Percentiles rank a stretch among this genome's conserved stretches.
Evolutionary conservation across 768 basidiomycete species (phyloP).

Genomic region (Ramaria rubella): DNA sequence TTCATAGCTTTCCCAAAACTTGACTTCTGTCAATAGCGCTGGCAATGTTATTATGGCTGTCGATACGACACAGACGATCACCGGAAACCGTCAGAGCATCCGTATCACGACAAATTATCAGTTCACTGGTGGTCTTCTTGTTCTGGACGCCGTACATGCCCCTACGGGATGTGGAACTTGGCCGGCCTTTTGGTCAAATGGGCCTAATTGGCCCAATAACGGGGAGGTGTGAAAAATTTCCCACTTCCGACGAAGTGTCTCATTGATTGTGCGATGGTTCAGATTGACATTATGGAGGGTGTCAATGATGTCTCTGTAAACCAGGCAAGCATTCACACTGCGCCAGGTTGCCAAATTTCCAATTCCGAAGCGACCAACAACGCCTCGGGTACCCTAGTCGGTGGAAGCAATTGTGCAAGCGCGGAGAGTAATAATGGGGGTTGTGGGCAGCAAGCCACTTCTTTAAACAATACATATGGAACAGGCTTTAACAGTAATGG

Average conservation of each 20-base stretch:
- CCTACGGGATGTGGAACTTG: constrained; percentile 85
- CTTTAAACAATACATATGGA: constrained; percentile 52
- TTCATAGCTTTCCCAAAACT: constrained; percentile 44
- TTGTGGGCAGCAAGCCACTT: constrained; percentile 63
- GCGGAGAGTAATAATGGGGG: constrained; percentile 67
- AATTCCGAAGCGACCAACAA: constrained; percentile 37
- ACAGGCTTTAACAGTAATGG: constrained; percentile 75
- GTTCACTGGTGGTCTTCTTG: constrained; percentile 62
- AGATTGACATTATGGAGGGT: constrained; percentile 84
- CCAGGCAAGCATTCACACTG: constrained; percentile 78
- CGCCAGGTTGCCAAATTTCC: constrained; percentile 56
- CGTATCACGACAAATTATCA: constrained; percentile 61
- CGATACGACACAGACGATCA: constrained; percentile 71
- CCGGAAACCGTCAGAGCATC: constrained; percentile 65
- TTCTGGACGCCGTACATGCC: constrained; percentile 85
- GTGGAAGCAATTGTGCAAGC: constrained; percentile 66
- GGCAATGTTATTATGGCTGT: constrained; percentile 85
- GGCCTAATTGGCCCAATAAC: constrained; percentile 41
- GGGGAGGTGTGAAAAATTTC: constrained; percentile 10
- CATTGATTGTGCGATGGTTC: constrained; percentile 27
- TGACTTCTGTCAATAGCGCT: constrained; percentile 58
- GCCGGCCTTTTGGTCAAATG: constrained; percentile 60
- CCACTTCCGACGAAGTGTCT: not conserved
- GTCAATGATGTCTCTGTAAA: constrained; percentile 75
- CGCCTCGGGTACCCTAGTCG: constrained; percentile 53